Conservation (phyloP, 2,329 filamentous ascomycete species). For the Ophiocordyceps robertsii region DNA sequence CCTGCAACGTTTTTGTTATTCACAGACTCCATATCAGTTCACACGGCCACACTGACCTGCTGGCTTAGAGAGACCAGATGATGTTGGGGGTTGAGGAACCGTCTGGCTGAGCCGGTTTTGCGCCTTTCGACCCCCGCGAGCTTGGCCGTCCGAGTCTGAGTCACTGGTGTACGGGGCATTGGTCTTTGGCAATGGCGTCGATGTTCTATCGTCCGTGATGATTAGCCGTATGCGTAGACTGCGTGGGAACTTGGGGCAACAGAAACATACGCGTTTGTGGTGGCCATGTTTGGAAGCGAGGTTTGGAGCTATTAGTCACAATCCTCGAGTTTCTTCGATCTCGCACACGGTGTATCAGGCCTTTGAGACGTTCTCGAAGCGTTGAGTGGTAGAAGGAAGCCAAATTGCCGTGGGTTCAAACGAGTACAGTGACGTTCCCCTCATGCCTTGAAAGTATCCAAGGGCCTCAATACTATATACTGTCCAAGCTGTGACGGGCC, state of each 20-base stretch:
- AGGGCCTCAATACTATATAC: not conserved
- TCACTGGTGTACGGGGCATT: conserved; percentile 12
- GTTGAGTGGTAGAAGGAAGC: too few species aligned
- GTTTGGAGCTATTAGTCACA: not conserved
- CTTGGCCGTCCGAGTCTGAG: conserved; percentile 16
- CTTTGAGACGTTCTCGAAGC: too few species aligned
- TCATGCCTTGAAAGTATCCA: not conserved
- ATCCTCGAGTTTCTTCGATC: too few species aligned
- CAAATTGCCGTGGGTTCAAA: not conserved
- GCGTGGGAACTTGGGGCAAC: not conserved
- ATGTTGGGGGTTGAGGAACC: conserved; percentile 15
- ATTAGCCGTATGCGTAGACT: not conserved
- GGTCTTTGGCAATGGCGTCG: conserved; percentile 6
- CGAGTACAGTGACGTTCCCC: not conserved
- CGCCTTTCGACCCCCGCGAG: conserved; percentile 13
- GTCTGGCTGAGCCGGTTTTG: conserved; percentile 10
- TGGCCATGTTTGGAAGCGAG: not conserved
- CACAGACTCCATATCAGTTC: too few species aligned
- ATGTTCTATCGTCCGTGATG: not conserved
- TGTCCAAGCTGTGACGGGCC: too few species aligned
- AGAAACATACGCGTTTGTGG: too few species aligned
- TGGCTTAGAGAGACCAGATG: conserved; percentile 21
- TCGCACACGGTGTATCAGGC: too few species aligned
- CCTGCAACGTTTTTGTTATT: too few species aligned
- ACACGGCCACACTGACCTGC: too few species aligned